Base-by-base conservation (phyloP, 495 filamentous ascomycete genomes). In the Lasiosphaeriaceae sp. region DNA sequence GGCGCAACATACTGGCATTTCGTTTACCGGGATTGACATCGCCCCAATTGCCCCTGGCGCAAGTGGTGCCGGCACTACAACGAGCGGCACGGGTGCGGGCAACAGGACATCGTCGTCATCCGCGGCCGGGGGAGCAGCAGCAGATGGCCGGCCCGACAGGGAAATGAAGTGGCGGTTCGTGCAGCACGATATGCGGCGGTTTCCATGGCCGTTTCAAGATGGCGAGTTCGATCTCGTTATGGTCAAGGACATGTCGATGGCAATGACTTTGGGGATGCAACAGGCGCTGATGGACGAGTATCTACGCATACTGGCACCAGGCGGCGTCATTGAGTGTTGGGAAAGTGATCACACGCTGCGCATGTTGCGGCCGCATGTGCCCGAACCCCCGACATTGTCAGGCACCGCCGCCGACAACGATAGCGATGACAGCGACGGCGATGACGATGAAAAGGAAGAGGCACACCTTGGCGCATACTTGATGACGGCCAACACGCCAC, bases 171-270 rank as follows among this genome's bases (percentile, higher is more conserved):
- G 90, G 90, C 83, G 83, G 16, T 96, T 95, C 64, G 84, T 94
- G 47, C 90, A 90, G 70, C 90, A 95, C 67, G 90, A 96, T 70
- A 63, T 94, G 54, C 87, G 90, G 52, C 81, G 80, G 57, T 65
- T 81, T 0, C 88, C 90, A 2, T 75, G 93, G 45, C 93, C 93
- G 2, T 92, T 96, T 55, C 78, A 84, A 5, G 89, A 92, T 57
- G 84, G 80, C 21, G 88, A 90, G 68, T 97, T 96, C 69, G 91
- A 96, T 66, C 80, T 96, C 20, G 83, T 97, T 53, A 90, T 96
- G 75, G 82, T 92, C 53, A 96, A 96, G 69, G 92, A 96, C 68
- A 76, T 92, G 61, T 84, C 83, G 41, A 79, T 95, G 68, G 85
- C 83, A 54, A 80, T 82, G 34, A 83, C 83, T 17, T 81, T 79